These are phyloP conservation scores for Ogataea methylovora DNA, from an alignment of 805 yeast species.

Conservation along the genomic window DNA sequence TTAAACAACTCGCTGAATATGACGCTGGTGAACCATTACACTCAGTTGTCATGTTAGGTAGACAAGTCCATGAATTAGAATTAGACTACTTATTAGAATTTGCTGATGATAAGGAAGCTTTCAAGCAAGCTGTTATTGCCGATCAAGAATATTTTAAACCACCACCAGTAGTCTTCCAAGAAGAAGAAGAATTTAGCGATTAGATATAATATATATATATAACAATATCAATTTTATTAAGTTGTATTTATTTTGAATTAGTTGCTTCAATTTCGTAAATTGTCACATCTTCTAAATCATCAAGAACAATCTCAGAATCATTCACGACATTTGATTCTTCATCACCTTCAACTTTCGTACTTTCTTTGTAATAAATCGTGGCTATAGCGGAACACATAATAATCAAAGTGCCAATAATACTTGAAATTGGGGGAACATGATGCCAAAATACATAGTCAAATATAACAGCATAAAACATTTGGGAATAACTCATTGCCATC, in stretches of 20 bases:
- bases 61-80: slow-evolving; percentile 92
- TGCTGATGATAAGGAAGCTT: slow-evolving; percentile 51
- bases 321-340: too few species aligned
- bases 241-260: too few species aligned
- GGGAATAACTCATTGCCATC: slow-evolving; percentile 67
- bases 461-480: slow-evolving; percentile 67
- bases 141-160: slow-evolving; percentile 74
- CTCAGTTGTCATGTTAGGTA: slow-evolving; percentile 82
- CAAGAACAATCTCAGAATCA: too few species aligned
- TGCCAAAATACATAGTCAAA: slow-evolving; percentile 71
- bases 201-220: not conserved
- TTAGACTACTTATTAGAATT: slow-evolving; percentile 75
- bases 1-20: slow-evolving; percentile 66
- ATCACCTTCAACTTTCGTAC: too few species aligned
- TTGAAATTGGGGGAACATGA: slow-evolving; percentile 63
- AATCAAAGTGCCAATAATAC: slow-evolving; percentile 60
- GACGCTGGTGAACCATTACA: slow-evolving; percentile 95
- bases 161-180: slow-evolving; percentile 31
- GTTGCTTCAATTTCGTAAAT: too few species aligned
- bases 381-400: slow-evolving; percentile 59
- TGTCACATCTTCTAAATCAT: too few species aligned
- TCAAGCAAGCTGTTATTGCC: slow-evolving; percentile 36
- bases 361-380: slow-evolving; percentile 45
- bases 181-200: slow-evolving; percentile 5
- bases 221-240: not conserved